A percentile compares a stretch with the other conserved stretches of the same genome.
Evolutionary conservation across 2,329 filamentous ascomycete genomes (phyloP).

Genomic region (Dactylellina cionopaga): DNA sequence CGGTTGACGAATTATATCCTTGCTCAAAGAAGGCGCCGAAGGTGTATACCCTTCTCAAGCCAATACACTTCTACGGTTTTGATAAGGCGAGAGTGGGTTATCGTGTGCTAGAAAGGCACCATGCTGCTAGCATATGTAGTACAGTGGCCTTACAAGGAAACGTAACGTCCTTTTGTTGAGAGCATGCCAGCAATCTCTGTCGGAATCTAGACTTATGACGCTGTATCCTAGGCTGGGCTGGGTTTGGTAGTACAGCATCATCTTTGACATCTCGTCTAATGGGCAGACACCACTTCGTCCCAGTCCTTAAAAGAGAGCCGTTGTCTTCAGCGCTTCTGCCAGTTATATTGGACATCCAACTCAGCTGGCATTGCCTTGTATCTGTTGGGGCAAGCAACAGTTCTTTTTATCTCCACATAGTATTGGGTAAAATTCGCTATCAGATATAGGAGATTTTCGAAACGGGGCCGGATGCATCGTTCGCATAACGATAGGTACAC

Average conservation of each 20-base stretch:
- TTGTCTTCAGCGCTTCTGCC: background rate
- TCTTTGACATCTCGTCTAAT: conserved; percentile 1
- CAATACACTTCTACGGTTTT: conserved; percentile 18
- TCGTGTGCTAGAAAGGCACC: conserved; percentile 20
- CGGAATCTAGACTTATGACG: conserved; percentile 27
- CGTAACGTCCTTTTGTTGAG: conserved; percentile 6
- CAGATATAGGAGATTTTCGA: too few species aligned
- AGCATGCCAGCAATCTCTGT: conserved; percentile 17
- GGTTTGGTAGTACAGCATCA: conserved; percentile 31
- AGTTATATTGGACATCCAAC: background rate
- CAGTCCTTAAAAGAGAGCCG: background rate
- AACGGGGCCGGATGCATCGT: too few species aligned
- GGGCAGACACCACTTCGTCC: too few species aligned
- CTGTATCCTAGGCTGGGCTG: background rate
- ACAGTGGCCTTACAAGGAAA: conserved; percentile 28
- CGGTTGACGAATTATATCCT: conserved; percentile 25
- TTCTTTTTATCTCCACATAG: too few species aligned
- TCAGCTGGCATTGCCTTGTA: too few species aligned
- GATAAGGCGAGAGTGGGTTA: conserved; percentile 34
- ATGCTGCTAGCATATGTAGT: conserved; percentile 4
- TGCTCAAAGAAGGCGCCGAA: background rate
- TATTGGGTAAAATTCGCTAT: too few species aligned
- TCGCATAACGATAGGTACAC: background rate
- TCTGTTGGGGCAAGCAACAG: background rate
- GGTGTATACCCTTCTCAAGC: conserved; percentile 20